These are phyloP conservation scores for Candida anutae DNA, from an alignment of 1,139 yeast genomes.

Conservation along the genomic window DNA sequence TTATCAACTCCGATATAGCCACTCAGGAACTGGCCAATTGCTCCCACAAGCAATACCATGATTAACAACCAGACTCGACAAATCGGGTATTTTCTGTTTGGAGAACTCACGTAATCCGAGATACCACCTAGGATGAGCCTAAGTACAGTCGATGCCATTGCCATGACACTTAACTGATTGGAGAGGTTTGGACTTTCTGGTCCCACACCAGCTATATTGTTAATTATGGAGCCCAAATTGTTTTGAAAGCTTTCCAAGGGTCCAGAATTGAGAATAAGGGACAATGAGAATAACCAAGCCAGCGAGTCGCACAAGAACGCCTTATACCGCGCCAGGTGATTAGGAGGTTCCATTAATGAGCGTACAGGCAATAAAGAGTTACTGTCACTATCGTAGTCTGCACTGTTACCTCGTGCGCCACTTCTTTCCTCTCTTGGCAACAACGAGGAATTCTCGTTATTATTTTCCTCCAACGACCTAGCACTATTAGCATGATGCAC, in stretches of 20 bases:
- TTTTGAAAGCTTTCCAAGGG: conserved; percentile 85
- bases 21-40: conserved; percentile 30
- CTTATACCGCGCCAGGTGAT: conserved; percentile 42
- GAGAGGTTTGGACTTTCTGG: conserved; percentile 35
- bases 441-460: conserved; percentile 18
- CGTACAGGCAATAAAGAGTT: conserved; percentile 14
- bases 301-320: conserved; percentile 54
- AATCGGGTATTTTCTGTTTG: conserved; percentile 18
- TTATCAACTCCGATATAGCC: conserved; percentile 2
- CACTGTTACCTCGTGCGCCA: too few species aligned
- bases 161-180: conserved; percentile 33
- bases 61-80: conserved; percentile 40
- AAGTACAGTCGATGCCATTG: conserved; percentile 31
- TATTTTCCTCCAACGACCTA: conserved; percentile 10
- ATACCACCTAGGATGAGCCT: conserved; percentile 60
- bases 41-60: conserved; percentile 33
- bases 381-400: conserved; percentile 4
- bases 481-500: conserved; percentile 16
- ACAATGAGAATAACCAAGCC: conserved; percentile 55
- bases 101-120: conserved; percentile 45
- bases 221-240: conserved; percentile 65
- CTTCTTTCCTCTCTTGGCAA: conserved; percentile 9
- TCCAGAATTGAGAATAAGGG: conserved; percentile 68
- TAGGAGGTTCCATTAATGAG: conserved; percentile 31
- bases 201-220: conserved; percentile 6